Conservation (phyloP, 129 eudicot genomes). For the Pulicaria dysenterica region DNA sequence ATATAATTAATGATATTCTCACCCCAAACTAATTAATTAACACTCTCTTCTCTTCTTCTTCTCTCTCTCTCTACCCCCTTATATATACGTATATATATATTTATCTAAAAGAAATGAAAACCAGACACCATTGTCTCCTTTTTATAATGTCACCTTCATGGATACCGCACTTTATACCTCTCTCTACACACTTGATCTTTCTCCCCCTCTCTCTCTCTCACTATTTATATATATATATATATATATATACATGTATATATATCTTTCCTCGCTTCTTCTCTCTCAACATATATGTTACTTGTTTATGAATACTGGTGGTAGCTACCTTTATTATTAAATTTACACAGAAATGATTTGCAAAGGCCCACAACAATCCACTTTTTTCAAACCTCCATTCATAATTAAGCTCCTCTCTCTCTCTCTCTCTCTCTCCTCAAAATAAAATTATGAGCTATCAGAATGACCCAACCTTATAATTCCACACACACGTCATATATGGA, state of each 20-base stretch:
- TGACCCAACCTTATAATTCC: constrained; percentile 43
- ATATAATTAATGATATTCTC: too few species aligned
- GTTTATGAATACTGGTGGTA: constrained; percentile 35
- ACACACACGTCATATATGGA: constrained; percentile 29
- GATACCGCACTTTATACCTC: constrained; percentile 13
- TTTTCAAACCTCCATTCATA: constrained; percentile 35
- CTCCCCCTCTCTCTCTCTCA: constrained; percentile 4
- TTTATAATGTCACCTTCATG: constrained; percentile 63
- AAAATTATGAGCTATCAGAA: constrained; percentile 25
- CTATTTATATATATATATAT: not conserved
- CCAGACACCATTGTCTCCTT: constrained; percentile 52
- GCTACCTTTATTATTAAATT: constrained; percentile 29
- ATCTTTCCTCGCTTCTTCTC: not conserved
- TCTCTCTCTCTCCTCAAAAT: constrained; percentile 3
- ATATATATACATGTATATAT: not conserved
- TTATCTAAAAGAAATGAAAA: constrained; percentile 39
- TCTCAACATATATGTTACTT: not conserved
- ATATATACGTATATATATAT: not conserved
- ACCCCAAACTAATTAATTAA: not conserved
- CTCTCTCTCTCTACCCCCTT: constrained; percentile 27
- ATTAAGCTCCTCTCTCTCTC: not conserved
- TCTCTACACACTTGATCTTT: not conserved
- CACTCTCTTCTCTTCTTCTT: not conserved
- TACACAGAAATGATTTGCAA: constrained; percentile 25
- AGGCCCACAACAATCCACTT: constrained; percentile 35